Base-by-base conservation (phyloP, 169 alveolate genomes). In the Plasmodium coatneyi region DNA sequence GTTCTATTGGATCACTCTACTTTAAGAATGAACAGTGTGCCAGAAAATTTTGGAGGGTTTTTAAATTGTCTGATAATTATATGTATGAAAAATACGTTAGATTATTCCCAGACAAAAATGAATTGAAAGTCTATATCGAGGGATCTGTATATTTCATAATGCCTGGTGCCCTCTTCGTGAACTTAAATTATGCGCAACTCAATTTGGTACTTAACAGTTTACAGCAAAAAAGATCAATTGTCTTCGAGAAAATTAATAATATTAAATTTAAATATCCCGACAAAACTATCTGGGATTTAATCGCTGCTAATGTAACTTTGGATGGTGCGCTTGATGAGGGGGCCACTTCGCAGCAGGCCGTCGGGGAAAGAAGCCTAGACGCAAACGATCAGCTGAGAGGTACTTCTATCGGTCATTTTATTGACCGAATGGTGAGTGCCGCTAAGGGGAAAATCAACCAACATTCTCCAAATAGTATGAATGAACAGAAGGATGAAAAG, bases 11-110 rank as follows among this genome's bases (percentile, higher is more conserved):
- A 3, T 70, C 66, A 80, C 16, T 89, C 9, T 39, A 89, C 66
- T 89, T 89, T 74, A 89, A 80, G 71, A 89, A 89, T 80, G 94
- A 89, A 56, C 43, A 79, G 32, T 80, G 22, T 89, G 94, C 94
- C 19, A 80, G 14, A 46, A 81, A 89, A 0, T 89, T 89, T 89
- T 89, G 94, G 90, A 12, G 43, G 3, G 46, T 72, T 19, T 80
- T 32, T 16, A 54, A 46, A 10, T 80, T 41, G 30, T 56, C 36
- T 66, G n/a, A 76, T 34, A 32, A 82, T 12, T 30, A 10, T 16
- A 12, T 78, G 66, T 70, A 89, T 79, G 89, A 46, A 71, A 78
- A 70, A 41, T 28, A 28, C 49, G 19, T 89, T 56, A 39, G 71
- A 30, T 3, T 80, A 19, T 79, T 79, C 14, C 91, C 94, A 16